A percentile compares a stretch with the other conserved stretches of the same genome.
Evolutionary conservation across 2,329 filamentous ascomycete species (phyloP).

Genomic region (Ilyonectria robusta): DNA sequence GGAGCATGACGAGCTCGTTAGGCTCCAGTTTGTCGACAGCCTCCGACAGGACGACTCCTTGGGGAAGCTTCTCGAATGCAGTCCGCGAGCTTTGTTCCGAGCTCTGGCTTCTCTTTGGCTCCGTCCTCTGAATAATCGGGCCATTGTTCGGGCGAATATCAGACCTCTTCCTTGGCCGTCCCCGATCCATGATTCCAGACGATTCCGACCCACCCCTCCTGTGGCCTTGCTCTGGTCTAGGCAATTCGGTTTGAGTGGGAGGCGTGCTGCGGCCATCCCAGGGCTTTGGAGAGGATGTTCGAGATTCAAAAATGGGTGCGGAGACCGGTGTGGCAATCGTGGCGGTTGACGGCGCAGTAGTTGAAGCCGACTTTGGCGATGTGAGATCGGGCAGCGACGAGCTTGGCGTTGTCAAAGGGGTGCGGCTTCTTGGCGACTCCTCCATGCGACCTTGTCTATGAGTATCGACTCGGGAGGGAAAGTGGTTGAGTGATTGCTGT

Average conservation of each 20-base stretch:
- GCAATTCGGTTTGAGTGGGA: slow-evolving; percentile 41
- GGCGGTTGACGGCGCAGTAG: slow-evolving; percentile 53
- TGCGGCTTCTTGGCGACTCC: slow-evolving; percentile 62
- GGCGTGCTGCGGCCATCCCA: slow-evolving; percentile 57
- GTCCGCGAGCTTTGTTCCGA: slow-evolving; percentile 61
- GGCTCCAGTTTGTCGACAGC: slow-evolving; percentile 63
- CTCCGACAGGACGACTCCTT: slow-evolving; percentile 69
- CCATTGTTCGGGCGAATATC: slow-evolving; percentile 59
- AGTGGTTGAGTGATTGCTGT: slow-evolving; percentile 60
- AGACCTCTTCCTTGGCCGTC: slow-evolving; percentile 69
- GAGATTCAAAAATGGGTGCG: slow-evolving; percentile 59
- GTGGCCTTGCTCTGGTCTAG: slow-evolving; percentile 53
- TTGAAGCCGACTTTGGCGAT: slow-evolving; percentile 61
- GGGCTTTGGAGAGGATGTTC: slow-evolving; percentile 59
- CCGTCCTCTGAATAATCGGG: slow-evolving; percentile 54
- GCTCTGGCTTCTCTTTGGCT: slow-evolving; percentile 62
- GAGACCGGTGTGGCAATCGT: slow-evolving; percentile 66
- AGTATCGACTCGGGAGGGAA: slow-evolving; percentile 62
- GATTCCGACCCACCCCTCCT: slow-evolving; percentile 70
- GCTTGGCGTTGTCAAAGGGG: slow-evolving; percentile 55
- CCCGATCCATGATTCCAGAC: slow-evolving; percentile 72
- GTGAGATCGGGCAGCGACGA: slow-evolving; percentile 56
- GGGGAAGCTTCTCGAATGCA: slow-evolving; percentile 73
- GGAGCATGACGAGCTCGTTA: slow-evolving; percentile 65
- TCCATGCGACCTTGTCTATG: slow-evolving; percentile 60